Evolutionary conservation across 2,329 filamentous ascomycete genomes (phyloP).

Genomic region (Colletotrichum horii): DNA sequence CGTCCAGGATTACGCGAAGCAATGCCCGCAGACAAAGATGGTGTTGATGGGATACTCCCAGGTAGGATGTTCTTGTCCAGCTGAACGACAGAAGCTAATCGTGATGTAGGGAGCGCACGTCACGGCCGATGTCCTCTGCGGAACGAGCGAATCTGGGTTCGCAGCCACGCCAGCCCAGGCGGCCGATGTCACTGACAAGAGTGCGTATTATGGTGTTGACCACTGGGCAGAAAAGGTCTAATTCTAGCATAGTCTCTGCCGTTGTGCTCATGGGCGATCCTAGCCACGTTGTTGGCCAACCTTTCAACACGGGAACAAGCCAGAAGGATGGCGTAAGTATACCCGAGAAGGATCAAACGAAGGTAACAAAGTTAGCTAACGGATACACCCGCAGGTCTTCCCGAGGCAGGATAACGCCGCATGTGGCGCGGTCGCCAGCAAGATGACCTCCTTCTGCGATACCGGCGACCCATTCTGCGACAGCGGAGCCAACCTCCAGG

Average conservation of each 20-base stretch:
- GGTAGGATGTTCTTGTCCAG: conserved; percentile 23
- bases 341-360: not conserved
- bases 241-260: conserved; percentile 37
- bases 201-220: conserved; percentile 6
- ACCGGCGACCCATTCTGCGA: conserved; percentile 46
- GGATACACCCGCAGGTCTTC: conserved; percentile 33
- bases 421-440: conserved; percentile 38
- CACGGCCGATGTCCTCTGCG: conserved; percentile 41
- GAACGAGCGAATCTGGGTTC: conserved; percentile 32
- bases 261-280: conserved; percentile 47
- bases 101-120: conserved; percentile 41
- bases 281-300: conserved; percentile 37
- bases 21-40: conserved; percentile 42
- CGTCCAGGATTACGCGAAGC: conserved; percentile 36
- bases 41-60: conserved; percentile 48
- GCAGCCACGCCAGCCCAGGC: conserved; percentile 28
- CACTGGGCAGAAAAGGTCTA: not conserved
- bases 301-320: conserved; percentile 41
- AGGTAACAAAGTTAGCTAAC: not conserved
- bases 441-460: conserved; percentile 45
- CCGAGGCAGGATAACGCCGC: conserved; percentile 33
- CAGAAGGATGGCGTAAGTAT: conserved; percentile 39
- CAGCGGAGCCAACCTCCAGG: conserved; percentile 28
- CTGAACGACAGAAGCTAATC: not conserved
- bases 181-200: conserved; percentile 33